Conservation (phyloP, 306 rosid species). For the Sicyos baderoa region DNA sequence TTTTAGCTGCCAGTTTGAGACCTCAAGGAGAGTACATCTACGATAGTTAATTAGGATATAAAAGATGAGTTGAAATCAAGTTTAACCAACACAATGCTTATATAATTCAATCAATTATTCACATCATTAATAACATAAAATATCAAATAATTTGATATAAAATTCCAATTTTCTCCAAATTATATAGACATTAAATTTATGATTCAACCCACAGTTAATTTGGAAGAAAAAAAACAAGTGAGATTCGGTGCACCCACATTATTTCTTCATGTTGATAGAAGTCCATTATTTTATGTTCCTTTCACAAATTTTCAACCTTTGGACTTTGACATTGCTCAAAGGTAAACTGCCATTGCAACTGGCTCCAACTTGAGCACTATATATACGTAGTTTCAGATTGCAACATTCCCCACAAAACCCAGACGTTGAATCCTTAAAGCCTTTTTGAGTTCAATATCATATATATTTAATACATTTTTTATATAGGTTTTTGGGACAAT, state of each 20-base stretch:
- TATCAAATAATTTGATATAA: no score
- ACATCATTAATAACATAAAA: no score
- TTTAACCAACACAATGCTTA: no score
- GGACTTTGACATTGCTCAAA: neutral
- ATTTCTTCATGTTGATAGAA: neutral
- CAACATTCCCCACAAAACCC: neutral
- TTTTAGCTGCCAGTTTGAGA: no score
- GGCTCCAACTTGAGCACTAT: neutral
- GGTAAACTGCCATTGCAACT: neutral
- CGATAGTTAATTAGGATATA: no score
- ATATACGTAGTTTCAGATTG: neutral
- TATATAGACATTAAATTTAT: no score
- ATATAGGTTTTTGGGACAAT: neutral
- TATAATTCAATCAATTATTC: no score
- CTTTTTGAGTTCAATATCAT: no score
- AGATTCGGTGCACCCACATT: constrained; percentile 15
- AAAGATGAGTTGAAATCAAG: no score
- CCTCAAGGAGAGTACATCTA: no score
- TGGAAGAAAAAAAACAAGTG: neutral
- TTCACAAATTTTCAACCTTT: constrained; percentile 7
- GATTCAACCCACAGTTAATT: neutral
- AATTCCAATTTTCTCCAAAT: no score
- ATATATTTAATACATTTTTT: no score
- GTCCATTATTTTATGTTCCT: neutral
- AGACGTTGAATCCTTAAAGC: neutral